Percentiles rank a stretch among this genome's conserved stretches.
Conservation (phyloP, 345 rosid species). For the Salix brachista region DNA sequence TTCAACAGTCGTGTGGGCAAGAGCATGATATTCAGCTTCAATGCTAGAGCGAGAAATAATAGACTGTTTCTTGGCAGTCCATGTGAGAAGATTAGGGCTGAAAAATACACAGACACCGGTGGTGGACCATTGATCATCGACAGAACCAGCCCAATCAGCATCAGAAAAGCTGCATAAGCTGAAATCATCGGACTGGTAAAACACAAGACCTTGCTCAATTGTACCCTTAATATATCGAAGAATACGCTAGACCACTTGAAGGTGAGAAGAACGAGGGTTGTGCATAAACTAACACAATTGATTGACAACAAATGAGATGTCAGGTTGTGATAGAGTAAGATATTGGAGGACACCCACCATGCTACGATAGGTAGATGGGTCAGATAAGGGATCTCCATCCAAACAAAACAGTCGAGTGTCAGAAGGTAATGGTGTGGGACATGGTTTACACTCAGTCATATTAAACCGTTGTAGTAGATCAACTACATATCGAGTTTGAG, state of each 20-base stretch:
- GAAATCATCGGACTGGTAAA: not conserved
- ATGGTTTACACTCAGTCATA: not conserved
- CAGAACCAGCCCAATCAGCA: not conserved
- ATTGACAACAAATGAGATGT: too few species aligned
- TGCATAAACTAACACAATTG: not conserved
- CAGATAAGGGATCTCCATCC: not conserved
- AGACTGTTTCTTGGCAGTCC: not conserved
- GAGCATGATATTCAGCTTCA: not conserved
- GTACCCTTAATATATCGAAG: not conserved
- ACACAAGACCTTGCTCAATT: not conserved
- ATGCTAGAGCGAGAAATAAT: not conserved
- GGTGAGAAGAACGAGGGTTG: not conserved
- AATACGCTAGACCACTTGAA: accelerated
- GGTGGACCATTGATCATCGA: not conserved
- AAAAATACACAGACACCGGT: not conserved
- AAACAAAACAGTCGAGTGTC: not conserved
- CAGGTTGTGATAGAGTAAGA: accelerated
- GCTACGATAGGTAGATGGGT: not conserved
- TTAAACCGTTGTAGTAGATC: too few species aligned
- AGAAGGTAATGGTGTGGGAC: not conserved
- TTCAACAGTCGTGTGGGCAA: accelerated
- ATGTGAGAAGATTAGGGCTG: not conserved
- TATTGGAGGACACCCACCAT: not conserved
- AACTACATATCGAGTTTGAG: not conserved
- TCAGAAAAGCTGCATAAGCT: too few species aligned